These are phyloP conservation scores for Cystobasidium slooffiae DNA, from an alignment of 1,284 basidiomycete genomes.

Conservation along the genomic window DNA sequence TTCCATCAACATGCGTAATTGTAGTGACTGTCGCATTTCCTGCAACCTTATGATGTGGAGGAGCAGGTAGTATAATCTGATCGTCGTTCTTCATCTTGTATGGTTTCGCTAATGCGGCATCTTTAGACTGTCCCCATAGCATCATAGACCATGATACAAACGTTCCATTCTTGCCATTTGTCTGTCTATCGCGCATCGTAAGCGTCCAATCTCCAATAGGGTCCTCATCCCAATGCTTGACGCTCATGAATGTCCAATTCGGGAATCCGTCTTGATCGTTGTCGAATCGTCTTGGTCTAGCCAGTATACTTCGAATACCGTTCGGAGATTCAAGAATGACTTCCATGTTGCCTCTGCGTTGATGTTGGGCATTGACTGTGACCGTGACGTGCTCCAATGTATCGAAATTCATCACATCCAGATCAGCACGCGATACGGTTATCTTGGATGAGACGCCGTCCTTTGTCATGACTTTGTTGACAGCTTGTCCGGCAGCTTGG, in stretches of 20 bases:
- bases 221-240: conserved; percentile 98
- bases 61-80: conserved; percentile 49
- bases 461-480: conserved; percentile 62
- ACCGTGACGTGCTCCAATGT: conserved; percentile 90
- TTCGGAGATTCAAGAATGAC: conserved; percentile 85
- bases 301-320: conserved; percentile 83
- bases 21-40: conserved; percentile 44
- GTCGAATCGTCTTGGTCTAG: conserved; percentile 73
- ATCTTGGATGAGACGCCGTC: conserved; percentile 72
- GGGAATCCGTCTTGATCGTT: conserved; percentile 72
- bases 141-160: conserved; percentile 92
- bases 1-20: conserved; percentile 43
- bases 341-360: conserved; percentile 86
- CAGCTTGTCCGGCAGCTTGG: conserved; percentile 36
- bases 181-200: conserved; percentile 75
- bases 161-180: conserved; percentile 68
- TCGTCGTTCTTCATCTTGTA: conserved; percentile 63
- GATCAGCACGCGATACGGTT: conserved; percentile 71
- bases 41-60: conserved; percentile 31
- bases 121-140: conserved; percentile 88
- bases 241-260: conserved; percentile 96
- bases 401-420: conserved; percentile 79
- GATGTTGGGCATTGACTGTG: conserved; percentile 88
- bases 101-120: conserved; percentile 68
- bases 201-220: conserved; percentile 93